Evolutionary conservation across 1,284 basidiomycete species (phyloP), one percentile per base, ranked within the genome.

Genomic region (Cutaneotrichosporon mucoides): DNA sequence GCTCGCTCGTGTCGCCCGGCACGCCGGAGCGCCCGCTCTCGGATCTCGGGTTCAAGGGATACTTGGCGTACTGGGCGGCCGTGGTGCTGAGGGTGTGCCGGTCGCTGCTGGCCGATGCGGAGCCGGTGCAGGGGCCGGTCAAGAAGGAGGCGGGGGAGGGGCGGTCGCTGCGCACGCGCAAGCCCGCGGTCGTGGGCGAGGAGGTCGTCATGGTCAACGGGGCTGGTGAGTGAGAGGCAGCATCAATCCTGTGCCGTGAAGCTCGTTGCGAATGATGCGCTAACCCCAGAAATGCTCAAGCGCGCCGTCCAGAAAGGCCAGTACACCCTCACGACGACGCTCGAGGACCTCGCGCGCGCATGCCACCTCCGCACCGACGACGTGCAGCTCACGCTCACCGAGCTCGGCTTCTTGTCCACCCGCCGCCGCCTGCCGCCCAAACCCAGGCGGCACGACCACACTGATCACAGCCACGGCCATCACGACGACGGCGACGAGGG

Each of bases 1-100:
- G 87, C 48, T 84, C 73, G 46, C 70, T 72, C 0, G 55, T 65
- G 6, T 87, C 86, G 65, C 81, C 90, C 2, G 95, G 95, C 6
- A 95, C 93, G 4, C 95, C 96, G 0, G 95, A 99, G 79, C 85
- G 95, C 5, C 95, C 95, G 0, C 80, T 99, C 1, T 97, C 93
- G 0, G 92, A 94, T 66, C 84, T 98, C 10, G 95, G 96, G 3
- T 81, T 94, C 12, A 85, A 89, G 60, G 90, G 91, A 59, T 99
- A 98, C 78, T 84, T 94, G 38, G 85, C 91, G 4, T 96, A 88
- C 75, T 99, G 96, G 95, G 85, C 89, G 1, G 84, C 89, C 1
- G 88, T 88, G 0, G 81, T 97, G 48, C 79, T 97, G 15, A 85
- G 92, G 35, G 90, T 92, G 76, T 86, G 96, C 69, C 81, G 86